Percentiles rank a stretch among this genome's conserved stretches.
phyloP scores from a whole-genome alignment of 805 yeast genomes.

The Lipomyces oligophaga region DNA sequence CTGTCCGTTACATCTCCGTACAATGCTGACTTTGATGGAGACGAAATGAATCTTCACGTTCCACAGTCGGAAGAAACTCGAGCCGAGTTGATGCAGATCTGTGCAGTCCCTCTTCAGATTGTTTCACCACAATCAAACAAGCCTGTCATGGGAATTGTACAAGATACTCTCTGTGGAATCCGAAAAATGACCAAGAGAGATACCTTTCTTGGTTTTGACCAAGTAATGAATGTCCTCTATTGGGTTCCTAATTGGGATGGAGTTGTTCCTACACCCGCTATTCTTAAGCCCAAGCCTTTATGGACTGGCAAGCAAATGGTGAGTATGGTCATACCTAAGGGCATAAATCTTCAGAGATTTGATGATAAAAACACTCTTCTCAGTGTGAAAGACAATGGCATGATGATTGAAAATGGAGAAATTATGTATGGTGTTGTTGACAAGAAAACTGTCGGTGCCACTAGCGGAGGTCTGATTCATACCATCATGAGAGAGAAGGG shows the following conservation, averaged over 20 bases:
- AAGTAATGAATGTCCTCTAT: constrained; percentile 91
- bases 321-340: constrained; percentile 90
- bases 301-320: constrained; percentile 97
- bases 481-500: constrained; percentile 98
- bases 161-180: constrained; percentile 95
- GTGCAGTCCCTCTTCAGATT: constrained; percentile 97
- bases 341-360: constrained; percentile 89
- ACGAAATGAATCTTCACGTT: constrained; percentile 98
- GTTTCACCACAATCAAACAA: constrained; percentile 97
- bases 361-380: constrained; percentile 82
- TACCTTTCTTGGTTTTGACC: constrained; percentile 80
- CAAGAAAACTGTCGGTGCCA: constrained; percentile 96
- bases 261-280: constrained; percentile 91
- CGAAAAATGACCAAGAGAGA: constrained; percentile 94
- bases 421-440: constrained; percentile 97
- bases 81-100: constrained; percentile 89
- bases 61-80: constrained; percentile 98
- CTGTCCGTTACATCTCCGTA: constrained; percentile 98
- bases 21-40: constrained; percentile 99
- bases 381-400: constrained; percentile 91
- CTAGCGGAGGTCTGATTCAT: constrained; percentile 96
- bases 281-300: constrained; percentile 87
- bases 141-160: constrained; percentile 99
- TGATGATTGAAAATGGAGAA: constrained; percentile 93
- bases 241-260: constrained; percentile 99